Base-by-base conservation (phyloP, 2,329 filamentous ascomycete genomes). In the Apiospora sp. region DNA sequence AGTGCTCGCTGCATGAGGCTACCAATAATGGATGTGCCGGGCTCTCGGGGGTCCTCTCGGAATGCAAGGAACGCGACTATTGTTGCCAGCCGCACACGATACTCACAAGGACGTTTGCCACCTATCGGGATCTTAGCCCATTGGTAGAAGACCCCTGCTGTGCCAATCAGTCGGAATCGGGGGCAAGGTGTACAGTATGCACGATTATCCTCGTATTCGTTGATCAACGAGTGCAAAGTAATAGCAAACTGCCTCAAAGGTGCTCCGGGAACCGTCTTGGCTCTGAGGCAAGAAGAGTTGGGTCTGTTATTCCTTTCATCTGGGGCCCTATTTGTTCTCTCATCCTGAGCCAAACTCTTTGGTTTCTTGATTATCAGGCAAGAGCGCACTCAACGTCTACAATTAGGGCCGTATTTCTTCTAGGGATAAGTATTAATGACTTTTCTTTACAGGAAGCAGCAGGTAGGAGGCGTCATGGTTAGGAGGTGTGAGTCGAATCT, bases 31-130 rank as follows among this genome's bases (percentile, higher is more conserved):
- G 54, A 37, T 37, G 19, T n/a, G 30, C 30, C 30, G 3, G 12
- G 54, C 12, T 22, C 30, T 64, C 34, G 16, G 8, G 51, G 5
- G 4, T 41, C 30, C 19, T 41, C 34, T 64, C 58, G 34, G 34
- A 41, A 64, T 41, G 34, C 34, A 64, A 41, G 58, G 30, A 64
- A 64, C 58, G 30, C 34, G 5, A 24, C 19, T 41, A 41, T 41
- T n/a, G 30, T 64, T 37, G 22, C 34, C 58, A 64, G 58, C 58
- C 34, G 58, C 58, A 64, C n/a, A 14, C 19, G 30, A 41, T 64
- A 2, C 58, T 41, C 41, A 19, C 58, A 41, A n/a, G n/a, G 10
- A 24, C 58, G 19, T 7, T 7, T 10, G 58, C n/a, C 8, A 24
- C 30, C n/a, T 64, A 10, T 64, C 34, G 58, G 54, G 6, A 13